Conservation (phyloP, 345 rosid genomes). For the Acer yangbiense region DNA sequence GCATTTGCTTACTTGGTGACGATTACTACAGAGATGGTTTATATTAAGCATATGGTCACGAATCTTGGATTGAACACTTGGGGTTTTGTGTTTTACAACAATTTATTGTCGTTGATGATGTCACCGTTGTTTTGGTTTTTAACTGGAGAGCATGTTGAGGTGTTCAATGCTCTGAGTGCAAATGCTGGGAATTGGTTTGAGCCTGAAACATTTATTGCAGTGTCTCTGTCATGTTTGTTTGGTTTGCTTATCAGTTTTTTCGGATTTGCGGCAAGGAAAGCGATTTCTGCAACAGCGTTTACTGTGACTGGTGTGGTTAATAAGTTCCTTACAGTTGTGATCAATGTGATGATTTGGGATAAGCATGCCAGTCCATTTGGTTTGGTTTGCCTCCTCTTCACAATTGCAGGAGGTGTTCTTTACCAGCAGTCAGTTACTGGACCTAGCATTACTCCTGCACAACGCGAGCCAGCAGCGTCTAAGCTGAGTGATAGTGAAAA, state of each 20-base stretch:
- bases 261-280: conserved; percentile 92
- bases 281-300: conserved; percentile 92
- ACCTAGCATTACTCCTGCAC: conserved; percentile 29
- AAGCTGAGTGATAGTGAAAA: conserved; percentile 37
- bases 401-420: conserved; percentile 82
- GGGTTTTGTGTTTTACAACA: conserved; percentile 93
- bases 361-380: conserved; percentile 95
- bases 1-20: conserved; percentile 89
- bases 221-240: conserved; percentile 83
- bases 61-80: conserved; percentile 93
- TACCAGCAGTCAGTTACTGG: conserved; percentile 94
- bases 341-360: conserved; percentile 95
- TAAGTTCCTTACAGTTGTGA: conserved; percentile 91
- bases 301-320: conserved; percentile 98
- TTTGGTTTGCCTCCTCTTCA: conserved; percentile 80
- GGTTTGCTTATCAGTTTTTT: conserved; percentile 95
- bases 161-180: conserved; percentile 58
- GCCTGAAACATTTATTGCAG: conserved; percentile 59
- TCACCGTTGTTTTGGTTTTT: conserved; percentile 92
- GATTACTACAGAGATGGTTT: conserved; percentile 95
- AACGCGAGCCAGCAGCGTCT: conserved; percentile 39
- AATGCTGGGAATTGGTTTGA: conserved; percentile 61
- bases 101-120: conserved; percentile 81
- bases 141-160: conserved; percentile 76
- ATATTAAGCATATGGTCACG: conserved; percentile 94